A percentile compares a stretch with the other conserved stretches of the same genome.
phyloP scores from a whole-genome alignment of 768 basidiomycete genomes.

The Suillus discolor region DNA sequence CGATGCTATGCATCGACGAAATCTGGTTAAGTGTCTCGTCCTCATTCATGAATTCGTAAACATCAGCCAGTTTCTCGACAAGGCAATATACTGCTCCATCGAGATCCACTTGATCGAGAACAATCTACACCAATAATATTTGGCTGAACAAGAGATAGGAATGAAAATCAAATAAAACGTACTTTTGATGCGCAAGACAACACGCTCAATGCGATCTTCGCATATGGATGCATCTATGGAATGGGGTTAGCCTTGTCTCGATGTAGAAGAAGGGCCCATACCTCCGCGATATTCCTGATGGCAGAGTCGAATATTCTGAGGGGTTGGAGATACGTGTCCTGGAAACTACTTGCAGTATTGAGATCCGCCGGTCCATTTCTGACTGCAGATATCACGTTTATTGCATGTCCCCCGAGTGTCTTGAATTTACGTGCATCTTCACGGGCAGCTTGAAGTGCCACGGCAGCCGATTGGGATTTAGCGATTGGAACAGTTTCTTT shows the following conservation, averaged over 20 bases:
- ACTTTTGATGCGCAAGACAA: slow-evolving; percentile 10
- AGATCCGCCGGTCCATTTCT: background rate
- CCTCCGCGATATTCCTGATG: background rate
- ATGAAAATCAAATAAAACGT: background rate
- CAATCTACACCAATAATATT: background rate
- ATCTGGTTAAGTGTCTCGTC: slow-evolving; percentile 5
- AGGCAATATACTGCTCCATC: slow-evolving; percentile 7
- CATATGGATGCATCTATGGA: slow-evolving; percentile 11
- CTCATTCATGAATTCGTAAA: slow-evolving; percentile 9
- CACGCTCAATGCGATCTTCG: slow-evolving; percentile 7
- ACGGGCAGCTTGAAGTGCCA: background rate
- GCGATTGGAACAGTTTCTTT: background rate
- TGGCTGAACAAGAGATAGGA: background rate
- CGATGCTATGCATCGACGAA: background rate
- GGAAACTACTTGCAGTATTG: background rate
- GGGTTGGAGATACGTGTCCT: slow-evolving; percentile 6
- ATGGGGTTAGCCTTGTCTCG: background rate
- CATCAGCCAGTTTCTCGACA: slow-evolving; percentile 3
- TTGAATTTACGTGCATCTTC: background rate
- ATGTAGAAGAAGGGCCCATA: background rate
- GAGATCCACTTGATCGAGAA: slow-evolving; percentile 7
- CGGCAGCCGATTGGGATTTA: background rate
- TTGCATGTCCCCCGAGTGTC: background rate
- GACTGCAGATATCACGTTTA: background rate
- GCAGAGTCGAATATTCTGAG: slow-evolving; percentile 8